A percentile compares a stretch with the other conserved stretches of the same genome.
These are phyloP conservation scores for Tirmania nivea DNA, from an alignment of 495 filamentous ascomycete genomes.

Conservation along the genomic window DNA sequence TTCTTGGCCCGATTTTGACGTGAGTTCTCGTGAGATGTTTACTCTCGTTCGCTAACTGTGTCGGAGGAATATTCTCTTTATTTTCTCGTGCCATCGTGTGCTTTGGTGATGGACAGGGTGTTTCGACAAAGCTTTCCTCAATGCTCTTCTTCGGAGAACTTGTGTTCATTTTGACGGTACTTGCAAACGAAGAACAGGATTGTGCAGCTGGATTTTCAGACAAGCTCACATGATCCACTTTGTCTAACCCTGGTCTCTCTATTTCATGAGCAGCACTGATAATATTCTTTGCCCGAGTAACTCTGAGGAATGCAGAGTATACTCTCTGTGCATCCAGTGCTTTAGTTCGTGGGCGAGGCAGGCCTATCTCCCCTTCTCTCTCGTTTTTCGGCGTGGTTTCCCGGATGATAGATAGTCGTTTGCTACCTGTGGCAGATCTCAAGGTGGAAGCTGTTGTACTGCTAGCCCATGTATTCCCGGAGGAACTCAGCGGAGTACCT, in stretches of 20 bases:
- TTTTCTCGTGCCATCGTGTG: not conserved
- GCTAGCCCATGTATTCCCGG: not conserved
- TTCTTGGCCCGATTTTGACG: not conserved
- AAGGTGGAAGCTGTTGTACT: not conserved
- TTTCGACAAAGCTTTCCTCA: not conserved
- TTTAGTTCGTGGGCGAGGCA: not conserved
- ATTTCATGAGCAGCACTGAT: not conserved
- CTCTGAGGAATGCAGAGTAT: not conserved
- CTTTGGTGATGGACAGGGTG: not conserved
- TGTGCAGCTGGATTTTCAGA: not conserved
- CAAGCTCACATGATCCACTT: not conserved
- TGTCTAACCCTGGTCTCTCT: not conserved
- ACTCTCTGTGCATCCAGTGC: not conserved
- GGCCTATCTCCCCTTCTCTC: not conserved
- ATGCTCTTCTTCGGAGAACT: not conserved
- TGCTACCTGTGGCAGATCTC: not conserved
- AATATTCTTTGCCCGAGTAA: not conserved
- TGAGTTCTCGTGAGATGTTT: not conserved
- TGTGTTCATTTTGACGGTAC: not conserved
- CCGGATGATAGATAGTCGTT: not conserved
- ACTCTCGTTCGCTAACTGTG: not conserved
- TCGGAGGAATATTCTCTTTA: not conserved
- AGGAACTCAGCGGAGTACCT: not conserved
- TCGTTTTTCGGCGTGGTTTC: not conserved
- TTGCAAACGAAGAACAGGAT: not conserved